Conservation (phyloP, 2,329 filamentous ascomycete species). For the Hymenoscyphus repandus region DNA sequence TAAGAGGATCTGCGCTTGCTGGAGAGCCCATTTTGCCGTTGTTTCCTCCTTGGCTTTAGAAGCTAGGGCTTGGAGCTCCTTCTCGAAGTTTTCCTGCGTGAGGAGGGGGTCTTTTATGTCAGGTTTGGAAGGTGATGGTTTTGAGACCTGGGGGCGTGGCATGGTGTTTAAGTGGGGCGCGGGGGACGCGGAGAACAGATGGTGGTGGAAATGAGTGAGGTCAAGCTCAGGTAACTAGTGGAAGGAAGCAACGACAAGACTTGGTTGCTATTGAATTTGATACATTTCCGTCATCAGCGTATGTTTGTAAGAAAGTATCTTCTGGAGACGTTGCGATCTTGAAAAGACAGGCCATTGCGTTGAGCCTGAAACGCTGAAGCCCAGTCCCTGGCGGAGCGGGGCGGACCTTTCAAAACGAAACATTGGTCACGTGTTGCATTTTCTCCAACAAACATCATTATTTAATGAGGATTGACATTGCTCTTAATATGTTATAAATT, state of each 20-base stretch:
- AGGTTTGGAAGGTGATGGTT: slow-evolving; percentile 2
- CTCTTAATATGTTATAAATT: too few relatives aligned
- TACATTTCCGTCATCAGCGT: not conserved
- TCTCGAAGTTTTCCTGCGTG: slow-evolving; percentile 32
- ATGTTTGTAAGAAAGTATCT: not conserved
- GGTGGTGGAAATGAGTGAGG: not conserved
- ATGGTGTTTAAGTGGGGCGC: slow-evolving; percentile 3
- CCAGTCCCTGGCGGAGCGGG: not conserved
- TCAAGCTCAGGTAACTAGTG: not conserved
- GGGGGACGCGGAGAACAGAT: not conserved
- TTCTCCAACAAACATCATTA: not conserved
- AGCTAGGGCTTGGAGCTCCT: slow-evolving; percentile 30
- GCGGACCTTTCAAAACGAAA: not conserved
- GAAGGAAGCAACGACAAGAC: not conserved
- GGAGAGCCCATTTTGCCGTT: slow-evolving; percentile 24
- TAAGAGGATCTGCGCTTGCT: slow-evolving; percentile 26
- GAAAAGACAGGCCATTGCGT: slow-evolving; percentile 8
- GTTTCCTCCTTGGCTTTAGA: slow-evolving; percentile 31
- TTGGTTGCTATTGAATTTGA: not conserved
- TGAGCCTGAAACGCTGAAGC: slow-evolving; percentile 11
- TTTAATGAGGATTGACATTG: not conserved
- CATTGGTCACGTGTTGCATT: slow-evolving; percentile 3
- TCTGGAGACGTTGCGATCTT: slow-evolving; percentile 7
- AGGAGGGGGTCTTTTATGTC: slow-evolving; percentile 17
- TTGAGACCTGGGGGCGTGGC: slow-evolving; percentile 6